phyloP scores from a whole-genome alignment of 2,329 filamentous ascomycete species.

The Colletotrichum sansevieriae region DNA sequence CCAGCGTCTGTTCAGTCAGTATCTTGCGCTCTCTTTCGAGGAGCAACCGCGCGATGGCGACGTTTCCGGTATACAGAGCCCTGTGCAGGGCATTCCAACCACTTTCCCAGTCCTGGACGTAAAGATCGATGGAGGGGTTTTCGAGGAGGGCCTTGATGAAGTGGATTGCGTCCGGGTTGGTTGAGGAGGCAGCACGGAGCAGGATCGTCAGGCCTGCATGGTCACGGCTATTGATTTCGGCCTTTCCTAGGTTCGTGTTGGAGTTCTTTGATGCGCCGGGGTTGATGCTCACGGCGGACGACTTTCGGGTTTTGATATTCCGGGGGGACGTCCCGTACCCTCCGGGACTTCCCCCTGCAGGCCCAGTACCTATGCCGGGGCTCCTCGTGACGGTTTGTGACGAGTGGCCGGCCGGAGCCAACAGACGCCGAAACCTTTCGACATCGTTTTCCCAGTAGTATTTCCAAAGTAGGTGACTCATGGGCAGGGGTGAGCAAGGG shows the following conservation, averaged over 20 bases:
- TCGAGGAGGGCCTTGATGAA: constrained; percentile 87
- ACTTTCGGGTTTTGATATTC: constrained; percentile 64
- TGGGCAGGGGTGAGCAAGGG: constrained; percentile 65
- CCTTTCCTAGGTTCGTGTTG: constrained; percentile 59
- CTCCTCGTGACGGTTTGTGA: constrained; percentile 68
- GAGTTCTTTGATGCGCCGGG: constrained; percentile 60
- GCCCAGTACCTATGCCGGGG: constrained; percentile 57
- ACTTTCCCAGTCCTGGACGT: constrained; percentile 88
- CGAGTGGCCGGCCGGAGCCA: constrained; percentile 78
- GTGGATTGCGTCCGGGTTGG: constrained; percentile 73
- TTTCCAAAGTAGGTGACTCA: constrained; percentile 98
- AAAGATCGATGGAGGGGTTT: constrained; percentile 86
- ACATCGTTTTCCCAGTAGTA: constrained; percentile 98
- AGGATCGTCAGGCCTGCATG: constrained; percentile 84
- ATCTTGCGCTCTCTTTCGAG: constrained; percentile 82
- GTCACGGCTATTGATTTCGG: constrained; percentile 89
- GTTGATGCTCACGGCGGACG: constrained; percentile 62
- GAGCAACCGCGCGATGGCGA: constrained; percentile 85
- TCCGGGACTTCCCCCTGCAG: constrained; percentile 56
- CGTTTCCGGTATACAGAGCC: constrained; percentile 90
- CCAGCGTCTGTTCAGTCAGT: constrained; percentile 69
- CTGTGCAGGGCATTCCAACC: constrained; percentile 97
- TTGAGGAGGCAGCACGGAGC: constrained; percentile 85
- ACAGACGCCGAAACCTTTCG: constrained; percentile 90
- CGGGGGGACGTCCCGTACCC: constrained; percentile 64